phyloP scores from a whole-genome alignment of 2,329 filamentous ascomycete species.

The Thielaviopsis euricoi region DNA sequence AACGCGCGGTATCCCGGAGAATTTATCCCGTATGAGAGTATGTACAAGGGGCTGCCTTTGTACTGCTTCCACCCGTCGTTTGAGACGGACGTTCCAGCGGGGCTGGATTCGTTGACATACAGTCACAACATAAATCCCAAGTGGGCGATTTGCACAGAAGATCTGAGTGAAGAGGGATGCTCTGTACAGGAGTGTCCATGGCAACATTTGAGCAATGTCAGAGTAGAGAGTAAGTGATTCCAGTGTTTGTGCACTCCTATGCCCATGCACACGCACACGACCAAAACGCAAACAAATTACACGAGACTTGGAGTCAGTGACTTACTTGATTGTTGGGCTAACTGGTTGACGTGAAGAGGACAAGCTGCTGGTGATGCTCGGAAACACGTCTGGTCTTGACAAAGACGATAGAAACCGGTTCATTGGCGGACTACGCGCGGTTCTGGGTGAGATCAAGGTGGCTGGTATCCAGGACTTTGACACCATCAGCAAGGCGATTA shows the following conservation, averaged over 20 bases:
- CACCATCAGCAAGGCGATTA: conserved; percentile 48
- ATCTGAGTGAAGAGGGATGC: conserved; percentile 53
- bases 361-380: conserved; percentile 55
- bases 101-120: conserved; percentile 80
- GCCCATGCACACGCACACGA: neutral
- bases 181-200: conserved; percentile 55
- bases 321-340: conserved; percentile 1
- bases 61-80: conserved; percentile 82
- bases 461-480: conserved; percentile 49
- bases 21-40: conserved; percentile 58
- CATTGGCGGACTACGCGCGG: conserved; percentile 42
- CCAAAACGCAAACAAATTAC: neutral
- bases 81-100: conserved; percentile 49
- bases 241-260: conserved; percentile 6
- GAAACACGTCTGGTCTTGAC: conserved; percentile 46
- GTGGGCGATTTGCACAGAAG: conserved; percentile 59
- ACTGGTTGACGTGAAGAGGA: conserved; percentile 36
- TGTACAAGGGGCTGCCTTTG: conserved; percentile 65
- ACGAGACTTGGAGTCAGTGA: neutral
- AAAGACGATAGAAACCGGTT: conserved; percentile 45
- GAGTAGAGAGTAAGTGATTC: conserved; percentile 53
- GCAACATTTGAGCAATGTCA: conserved; percentile 66
- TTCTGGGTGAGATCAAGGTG: conserved; percentile 43
- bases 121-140: conserved; percentile 74
- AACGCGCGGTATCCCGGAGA: conserved; percentile 8